These are phyloP conservation scores for Backusella liffmaniae DNA, from an alignment of 192 early-diverging fungal species.

Conservation along the genomic window DNA sequence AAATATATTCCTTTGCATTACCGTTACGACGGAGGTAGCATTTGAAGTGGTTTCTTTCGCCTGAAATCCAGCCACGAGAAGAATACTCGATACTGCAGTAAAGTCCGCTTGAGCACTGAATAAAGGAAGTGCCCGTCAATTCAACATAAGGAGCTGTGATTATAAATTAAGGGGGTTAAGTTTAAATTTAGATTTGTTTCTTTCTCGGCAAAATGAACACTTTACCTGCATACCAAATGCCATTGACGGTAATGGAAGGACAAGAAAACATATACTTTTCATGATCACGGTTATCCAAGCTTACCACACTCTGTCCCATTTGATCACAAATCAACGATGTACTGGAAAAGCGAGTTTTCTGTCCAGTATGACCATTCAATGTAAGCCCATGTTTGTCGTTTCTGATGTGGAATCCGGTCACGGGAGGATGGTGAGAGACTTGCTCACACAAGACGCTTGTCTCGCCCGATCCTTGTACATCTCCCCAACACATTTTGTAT, in stretches of 20 bases:
- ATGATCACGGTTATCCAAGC: constrained; percentile 28
- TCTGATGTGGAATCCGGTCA: constrained; percentile 48
- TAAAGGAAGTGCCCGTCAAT: constrained; percentile 53
- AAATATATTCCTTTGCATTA: constrained; percentile 32
- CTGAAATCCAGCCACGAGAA: constrained; percentile 72
- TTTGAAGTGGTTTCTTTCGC: constrained; percentile 75
- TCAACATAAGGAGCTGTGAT: constrained; percentile 33
- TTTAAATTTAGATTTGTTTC: constrained; percentile 3
- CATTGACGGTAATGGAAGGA: constrained; percentile 72
- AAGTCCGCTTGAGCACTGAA: constrained; percentile 56
- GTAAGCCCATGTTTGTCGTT: constrained; percentile 33
- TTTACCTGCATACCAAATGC: constrained; percentile 52
- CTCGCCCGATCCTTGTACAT: constrained; percentile 55
- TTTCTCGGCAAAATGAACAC: background rate
- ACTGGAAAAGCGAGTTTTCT: constrained; percentile 64
- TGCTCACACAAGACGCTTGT: constrained; percentile 41
- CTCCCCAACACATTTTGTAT: constrained; percentile 46
- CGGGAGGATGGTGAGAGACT: constrained; percentile 53
- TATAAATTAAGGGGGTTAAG: background rate
- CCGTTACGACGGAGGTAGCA: constrained; percentile 42
- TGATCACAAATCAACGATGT: constrained; percentile 72
- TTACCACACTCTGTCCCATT: constrained; percentile 69
- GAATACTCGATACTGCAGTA: constrained; percentile 60
- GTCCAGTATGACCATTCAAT: constrained; percentile 35
- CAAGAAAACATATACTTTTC: constrained; percentile 68